phyloP scores from a whole-genome alignment of 352 stramenopile species.

The Phytopythium litorale region DNA sequence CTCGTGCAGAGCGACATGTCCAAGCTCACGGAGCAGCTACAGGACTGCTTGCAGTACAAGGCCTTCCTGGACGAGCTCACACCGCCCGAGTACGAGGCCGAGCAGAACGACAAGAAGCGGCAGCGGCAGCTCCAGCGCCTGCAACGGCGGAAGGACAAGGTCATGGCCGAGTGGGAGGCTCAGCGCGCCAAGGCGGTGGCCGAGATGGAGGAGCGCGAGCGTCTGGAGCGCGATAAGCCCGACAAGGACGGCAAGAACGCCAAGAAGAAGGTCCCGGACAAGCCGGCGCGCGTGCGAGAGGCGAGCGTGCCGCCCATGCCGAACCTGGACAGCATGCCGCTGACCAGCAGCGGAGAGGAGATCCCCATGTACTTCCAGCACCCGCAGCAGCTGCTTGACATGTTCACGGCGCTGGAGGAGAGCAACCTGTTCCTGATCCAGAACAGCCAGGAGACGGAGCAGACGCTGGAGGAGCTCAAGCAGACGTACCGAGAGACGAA shows the following conservation, averaged over 20 bases:
- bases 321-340: constrained; percentile 55
- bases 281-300: constrained; percentile 35
- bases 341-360: constrained; percentile 86
- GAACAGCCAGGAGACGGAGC: constrained; percentile 94
- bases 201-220: constrained; percentile 69
- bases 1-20: constrained; percentile 92
- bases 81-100: constrained; percentile 73
- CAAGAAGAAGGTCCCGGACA: constrained; percentile 57
- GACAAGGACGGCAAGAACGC: constrained; percentile 48
- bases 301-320: constrained; percentile 54
- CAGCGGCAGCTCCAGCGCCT: constrained; percentile 54
- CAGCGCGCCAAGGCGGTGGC: constrained; percentile 47
- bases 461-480: constrained; percentile 93
- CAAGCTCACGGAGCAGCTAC: constrained; percentile 92
- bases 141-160: constrained; percentile 68
- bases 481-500: constrained; percentile 90
- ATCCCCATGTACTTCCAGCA: constrained; percentile 95
- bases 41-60: constrained; percentile 94
- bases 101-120: constrained; percentile 79
- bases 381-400: constrained; percentile 91
- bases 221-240: constrained; percentile 44
- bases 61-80: constrained; percentile 92
- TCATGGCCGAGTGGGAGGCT: constrained; percentile 62
- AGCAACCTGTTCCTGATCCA: constrained; percentile 96
- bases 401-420: constrained; percentile 93